phyloP scores from a whole-genome alignment of 2,329 filamentous ascomycete species.

The Penicillium digitatum region DNA sequence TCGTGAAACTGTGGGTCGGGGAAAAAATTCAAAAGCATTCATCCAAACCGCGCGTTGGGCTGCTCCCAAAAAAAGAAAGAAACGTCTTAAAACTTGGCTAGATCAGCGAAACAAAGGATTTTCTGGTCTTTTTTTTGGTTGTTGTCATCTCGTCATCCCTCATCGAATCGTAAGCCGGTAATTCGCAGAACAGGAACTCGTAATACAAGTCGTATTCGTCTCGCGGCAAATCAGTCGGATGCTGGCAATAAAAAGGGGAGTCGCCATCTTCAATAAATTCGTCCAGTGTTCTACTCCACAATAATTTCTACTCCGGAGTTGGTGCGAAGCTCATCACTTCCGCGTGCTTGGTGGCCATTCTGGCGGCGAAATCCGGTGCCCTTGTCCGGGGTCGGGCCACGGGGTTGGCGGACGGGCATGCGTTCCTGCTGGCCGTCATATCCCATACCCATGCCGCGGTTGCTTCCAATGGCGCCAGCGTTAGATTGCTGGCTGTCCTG shows the following conservation, averaged over 20 bases:
- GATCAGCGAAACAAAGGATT: slow-evolving; percentile 38
- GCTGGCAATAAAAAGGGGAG: slow-evolving; percentile 34
- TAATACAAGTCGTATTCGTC: slow-evolving; percentile 43
- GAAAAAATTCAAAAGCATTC: slow-evolving; percentile 15
- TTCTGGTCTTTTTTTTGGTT: slow-evolving; percentile 39
- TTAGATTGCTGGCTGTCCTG: slow-evolving; percentile 46
- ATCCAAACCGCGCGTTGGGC: slow-evolving; percentile 36
- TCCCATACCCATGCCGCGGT: slow-evolving; percentile 58
- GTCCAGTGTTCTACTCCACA: slow-evolving; percentile 49
- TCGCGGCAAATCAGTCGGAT: slow-evolving; percentile 40
- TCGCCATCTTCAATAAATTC: slow-evolving; percentile 31
- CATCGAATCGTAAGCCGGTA: slow-evolving; percentile 47
- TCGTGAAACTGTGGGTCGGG: slow-evolving; percentile 9
- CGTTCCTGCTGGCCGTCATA: slow-evolving; percentile 54
- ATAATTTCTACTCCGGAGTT: slow-evolving; percentile 61
- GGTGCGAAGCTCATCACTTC: slow-evolving; percentile 61
- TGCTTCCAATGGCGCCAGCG: slow-evolving; percentile 60
- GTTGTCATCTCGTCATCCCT: slow-evolving; percentile 47
- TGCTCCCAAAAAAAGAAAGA: slow-evolving; percentile 38
- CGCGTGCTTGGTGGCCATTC: slow-evolving; percentile 59
- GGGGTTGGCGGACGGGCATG: slow-evolving; percentile 58
- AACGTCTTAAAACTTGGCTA: slow-evolving; percentile 43
- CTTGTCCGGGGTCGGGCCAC: slow-evolving; percentile 58
- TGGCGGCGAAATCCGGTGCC: slow-evolving; percentile 57
- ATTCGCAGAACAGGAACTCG: slow-evolving; percentile 39